Evolutionary conservation across 2,329 filamentous ascomycete species (phyloP).

Genomic region (Colletotrichum euphorbiae): DNA sequence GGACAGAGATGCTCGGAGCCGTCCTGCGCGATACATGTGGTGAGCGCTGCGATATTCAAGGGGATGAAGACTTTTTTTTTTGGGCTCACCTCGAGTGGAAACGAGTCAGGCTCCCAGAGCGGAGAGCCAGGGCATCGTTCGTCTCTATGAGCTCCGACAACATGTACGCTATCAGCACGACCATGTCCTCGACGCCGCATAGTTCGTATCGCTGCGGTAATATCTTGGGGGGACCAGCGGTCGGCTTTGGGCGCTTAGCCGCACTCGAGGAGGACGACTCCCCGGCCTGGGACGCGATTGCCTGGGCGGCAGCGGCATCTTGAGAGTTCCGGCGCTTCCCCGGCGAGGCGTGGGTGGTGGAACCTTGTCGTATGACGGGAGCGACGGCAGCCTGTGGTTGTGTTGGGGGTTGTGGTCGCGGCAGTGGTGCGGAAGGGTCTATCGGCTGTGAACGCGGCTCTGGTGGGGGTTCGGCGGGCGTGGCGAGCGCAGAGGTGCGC

Average conservation of each 20-base stretch:
- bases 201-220: conserved; percentile 83
- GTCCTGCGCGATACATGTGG: conserved; percentile 53
- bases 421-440: conserved; percentile 33
- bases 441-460: conserved; percentile 39
- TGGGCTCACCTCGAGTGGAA: conserved; percentile 86
- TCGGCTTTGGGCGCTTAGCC: conserved; percentile 66
- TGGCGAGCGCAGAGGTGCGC: conserved; percentile 42
- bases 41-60: conserved; percentile 38
- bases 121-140: conserved; percentile 88
- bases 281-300: conserved; percentile 40
- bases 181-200: conserved; percentile 86
- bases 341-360: conserved; percentile 47
- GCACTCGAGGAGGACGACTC: conserved; percentile 44
- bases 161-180: conserved; percentile 93
- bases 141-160: conserved; percentile 92
- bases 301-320: conserved; percentile 45
- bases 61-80: conserved; percentile 17
- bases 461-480: conserved; percentile 43
- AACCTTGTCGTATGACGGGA: conserved; percentile 19
- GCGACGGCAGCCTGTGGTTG: conserved; percentile 27
- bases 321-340: conserved; percentile 60
- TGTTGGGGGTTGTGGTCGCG: conserved; percentile 36
- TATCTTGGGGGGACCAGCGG: conserved; percentile 63
- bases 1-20: conserved; percentile 90
- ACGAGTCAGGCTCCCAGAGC: conserved; percentile 86